Evolutionary conservation across 2,329 filamentous ascomycete species (phyloP), one percentile per base, ranked within the genome.

Genomic region (Gaeumannomyces tritici): DNA sequence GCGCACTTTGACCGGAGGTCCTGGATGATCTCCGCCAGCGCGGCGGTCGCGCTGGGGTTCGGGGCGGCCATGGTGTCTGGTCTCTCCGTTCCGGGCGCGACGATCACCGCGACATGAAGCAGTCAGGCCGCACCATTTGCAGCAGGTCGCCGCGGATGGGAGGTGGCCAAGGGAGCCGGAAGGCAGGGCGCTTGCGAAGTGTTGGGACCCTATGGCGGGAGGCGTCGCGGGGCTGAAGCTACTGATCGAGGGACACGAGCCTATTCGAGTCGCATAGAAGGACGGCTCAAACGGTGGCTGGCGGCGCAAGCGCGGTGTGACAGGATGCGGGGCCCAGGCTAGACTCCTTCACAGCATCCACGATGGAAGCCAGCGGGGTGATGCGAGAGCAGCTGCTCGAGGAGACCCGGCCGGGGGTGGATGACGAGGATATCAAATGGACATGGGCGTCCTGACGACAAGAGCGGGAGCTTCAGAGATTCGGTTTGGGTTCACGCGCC

Each of bases 1-100:
- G 68, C 70, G 8, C 63, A 85, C 83, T 80, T 81, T 64, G 82
- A 83, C 67, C 79, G 80, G 42, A 85, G 75, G 65, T 84, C 83
- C 65, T 80, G 80, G 18, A 79, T 77, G 65, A 84, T 77, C 9
- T 61, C 60, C 21, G 33, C 29, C 60, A 61, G 60, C 55, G 60
- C 60, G 54, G 60, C 55, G 26, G 55, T 57, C 27, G 60, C 60
- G 60, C 29, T 26, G 3, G 60, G 31, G 33, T 35, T 61, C 9
- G 60, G 55, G 26, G 60, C 26, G 27, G 60, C 33, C 60, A 61
- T 61, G 31, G 29, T 29, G 55, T 31, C 42, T 26, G 55, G 28
- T n/a, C 29, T 21, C 27, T 57, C 54, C 55, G 54, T 57, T 31
- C 29, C 26, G 33, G 31, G 24, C 56, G 60, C 60, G 27, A 61